phyloP scores from a whole-genome alignment of 805 yeast species.

The Schwanniomyces vanrijiae region DNA sequence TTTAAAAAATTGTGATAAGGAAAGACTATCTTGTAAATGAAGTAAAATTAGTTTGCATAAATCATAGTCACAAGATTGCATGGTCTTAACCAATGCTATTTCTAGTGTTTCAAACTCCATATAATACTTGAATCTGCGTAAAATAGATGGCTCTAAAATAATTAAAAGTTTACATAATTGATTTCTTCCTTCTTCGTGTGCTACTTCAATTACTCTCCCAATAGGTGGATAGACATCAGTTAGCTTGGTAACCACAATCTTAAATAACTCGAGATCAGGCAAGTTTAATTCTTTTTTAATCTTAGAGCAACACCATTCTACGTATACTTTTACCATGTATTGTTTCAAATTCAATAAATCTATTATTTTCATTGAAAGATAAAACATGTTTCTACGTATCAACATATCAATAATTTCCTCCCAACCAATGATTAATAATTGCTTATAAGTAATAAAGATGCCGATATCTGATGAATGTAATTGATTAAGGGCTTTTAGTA shows the following conservation, averaged over 20 bases:
- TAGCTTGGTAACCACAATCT: conserved; percentile 49
- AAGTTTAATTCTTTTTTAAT: conserved; percentile 52
- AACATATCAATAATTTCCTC: conserved; percentile 56
- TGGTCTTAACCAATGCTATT: conserved; percentile 65
- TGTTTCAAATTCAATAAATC: conserved; percentile 46
- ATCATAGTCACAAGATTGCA: conserved; percentile 60
- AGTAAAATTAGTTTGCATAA: conserved; percentile 58
- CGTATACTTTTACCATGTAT: conserved; percentile 45
- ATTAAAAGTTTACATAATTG: conserved; percentile 67
- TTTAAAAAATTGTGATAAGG: conserved; percentile 69
- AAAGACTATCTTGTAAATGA: conserved; percentile 51
- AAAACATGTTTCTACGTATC: conserved; percentile 57
- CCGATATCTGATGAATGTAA: conserved; percentile 67
- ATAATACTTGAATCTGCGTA: conserved; percentile 57
- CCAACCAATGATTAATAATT: conserved; percentile 53
- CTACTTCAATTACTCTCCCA: conserved; percentile 58
- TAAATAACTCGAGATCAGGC: conserved; percentile 60
- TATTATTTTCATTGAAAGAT: conserved; percentile 62
- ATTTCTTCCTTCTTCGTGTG: conserved; percentile 79
- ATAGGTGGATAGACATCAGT: conserved; percentile 40
- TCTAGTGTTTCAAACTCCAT: conserved; percentile 72
- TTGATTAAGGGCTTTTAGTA: conserved; percentile 66
- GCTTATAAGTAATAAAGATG: conserved; percentile 59
- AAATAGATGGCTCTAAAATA: conserved; percentile 63
- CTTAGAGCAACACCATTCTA: conserved; percentile 80